Evolutionary conservation across 139 green algal genomes (phyloP).

Genomic region (Micractinium conductrix): DNA sequence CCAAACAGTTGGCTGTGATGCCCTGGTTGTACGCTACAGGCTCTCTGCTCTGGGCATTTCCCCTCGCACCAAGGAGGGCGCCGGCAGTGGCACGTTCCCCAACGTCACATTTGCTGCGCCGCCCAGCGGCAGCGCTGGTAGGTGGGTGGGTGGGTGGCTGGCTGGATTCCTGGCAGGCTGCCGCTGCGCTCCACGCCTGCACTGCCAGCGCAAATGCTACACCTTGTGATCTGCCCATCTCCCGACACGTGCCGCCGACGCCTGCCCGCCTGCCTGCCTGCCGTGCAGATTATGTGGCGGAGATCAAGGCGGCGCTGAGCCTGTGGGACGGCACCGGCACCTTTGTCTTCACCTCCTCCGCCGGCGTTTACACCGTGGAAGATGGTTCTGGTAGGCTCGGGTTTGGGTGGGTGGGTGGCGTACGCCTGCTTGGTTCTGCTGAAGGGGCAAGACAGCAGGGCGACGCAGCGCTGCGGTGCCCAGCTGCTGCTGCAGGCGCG

Average conservation of each 20-base stretch:
- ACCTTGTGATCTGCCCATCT: no score
- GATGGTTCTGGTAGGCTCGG: conserved; percentile 57
- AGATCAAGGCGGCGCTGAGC: conserved; percentile 69
- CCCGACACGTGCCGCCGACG: no score
- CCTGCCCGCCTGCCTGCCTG: no score
- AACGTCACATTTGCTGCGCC: conserved; percentile 93
- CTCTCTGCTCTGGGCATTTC: conserved; percentile 77
- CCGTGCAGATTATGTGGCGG: conserved; percentile 88
- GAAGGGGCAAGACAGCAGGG: no score
- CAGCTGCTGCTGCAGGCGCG: no score
- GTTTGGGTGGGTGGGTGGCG: background rate
- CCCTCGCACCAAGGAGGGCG: conserved; percentile 57
- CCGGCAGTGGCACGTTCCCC: conserved; percentile 61
- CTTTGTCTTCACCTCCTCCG: conserved; percentile 94
- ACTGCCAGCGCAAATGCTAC: no score
- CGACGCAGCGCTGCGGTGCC: no score
- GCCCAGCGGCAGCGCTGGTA: conserved; percentile 83
- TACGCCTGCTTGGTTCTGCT: no score
- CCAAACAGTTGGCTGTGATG: background rate
- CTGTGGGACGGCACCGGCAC: conserved; percentile 85
- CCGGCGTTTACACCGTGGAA: conserved; percentile 78
- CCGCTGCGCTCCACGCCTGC: no score
- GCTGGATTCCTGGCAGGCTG: no score
- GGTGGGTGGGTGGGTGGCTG: no score
- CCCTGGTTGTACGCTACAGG: no score